These are phyloP conservation scores for Lactuca sativa DNA, from an alignment of 129 eudicot species.

Conservation along the genomic window DNA sequence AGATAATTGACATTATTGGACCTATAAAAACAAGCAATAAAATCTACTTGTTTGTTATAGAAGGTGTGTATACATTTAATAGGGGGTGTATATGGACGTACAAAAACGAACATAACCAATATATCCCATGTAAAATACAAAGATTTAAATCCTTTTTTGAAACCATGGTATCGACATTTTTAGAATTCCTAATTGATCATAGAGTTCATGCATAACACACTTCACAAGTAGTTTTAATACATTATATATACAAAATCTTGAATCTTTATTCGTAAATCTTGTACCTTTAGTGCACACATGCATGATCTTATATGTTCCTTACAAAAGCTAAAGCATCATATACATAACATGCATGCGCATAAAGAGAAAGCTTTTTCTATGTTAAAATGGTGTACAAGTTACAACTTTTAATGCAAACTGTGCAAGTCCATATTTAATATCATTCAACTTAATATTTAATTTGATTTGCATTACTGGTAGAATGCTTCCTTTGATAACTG, in stretches of 20 bases:
- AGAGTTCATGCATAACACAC: neutral
- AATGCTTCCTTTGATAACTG: neutral
- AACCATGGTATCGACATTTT: neutral
- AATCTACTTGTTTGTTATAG: too few species aligned
- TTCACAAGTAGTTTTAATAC: constrained; percentile 8
- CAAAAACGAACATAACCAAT: too few species aligned
- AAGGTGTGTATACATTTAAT: too few species aligned
- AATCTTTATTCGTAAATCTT: neutral
- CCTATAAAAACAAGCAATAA: too few species aligned
- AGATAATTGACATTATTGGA: too few species aligned
- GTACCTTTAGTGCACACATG: constrained; percentile 30
- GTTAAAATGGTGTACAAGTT: neutral
- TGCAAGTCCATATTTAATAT: neutral
- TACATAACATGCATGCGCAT: constrained; percentile 34
- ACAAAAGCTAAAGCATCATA: constrained; percentile 31
- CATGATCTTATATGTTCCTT: constrained; percentile 25
- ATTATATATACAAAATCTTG: neutral
- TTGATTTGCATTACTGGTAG: neutral
- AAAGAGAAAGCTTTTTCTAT: constrained; percentile 21
- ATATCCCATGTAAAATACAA: neutral
- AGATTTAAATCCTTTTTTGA: neutral
- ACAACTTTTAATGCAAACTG: neutral
- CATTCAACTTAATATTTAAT: neutral
- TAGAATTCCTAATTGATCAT: neutral
- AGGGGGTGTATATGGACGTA: too few species aligned